These are phyloP conservation scores for Coffea eugenioides DNA, from an alignment of 257 asterid genomes.

Conservation along the genomic window DNA sequence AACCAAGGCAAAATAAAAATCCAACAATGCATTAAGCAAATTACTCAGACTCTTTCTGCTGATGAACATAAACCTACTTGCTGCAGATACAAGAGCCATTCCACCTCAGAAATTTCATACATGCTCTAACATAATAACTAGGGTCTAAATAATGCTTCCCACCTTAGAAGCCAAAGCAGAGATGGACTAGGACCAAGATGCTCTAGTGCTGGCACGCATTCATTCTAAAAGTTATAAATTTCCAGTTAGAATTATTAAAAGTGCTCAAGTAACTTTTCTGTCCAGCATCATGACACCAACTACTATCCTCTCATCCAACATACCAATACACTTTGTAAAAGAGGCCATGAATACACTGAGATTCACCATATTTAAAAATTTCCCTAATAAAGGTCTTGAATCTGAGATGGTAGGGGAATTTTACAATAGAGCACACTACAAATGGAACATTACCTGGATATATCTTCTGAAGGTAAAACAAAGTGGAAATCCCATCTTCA, in stretches of 20 bases:
- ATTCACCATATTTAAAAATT: background rate
- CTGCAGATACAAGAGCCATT: background rate
- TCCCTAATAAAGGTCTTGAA: background rate
- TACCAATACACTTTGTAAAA: background rate
- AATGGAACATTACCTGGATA: conserved; percentile 65
- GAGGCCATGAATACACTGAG: background rate
- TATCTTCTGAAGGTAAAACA: conserved; percentile 96
- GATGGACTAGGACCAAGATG: background rate
- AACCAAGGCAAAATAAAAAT: background rate
- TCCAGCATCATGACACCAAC: background rate
- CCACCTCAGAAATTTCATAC: background rate
- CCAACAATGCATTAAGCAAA: background rate
- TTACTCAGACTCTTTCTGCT: background rate
- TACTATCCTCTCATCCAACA: background rate
- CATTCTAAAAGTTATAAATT: too few relatives aligned
- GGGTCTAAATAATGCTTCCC: background rate
- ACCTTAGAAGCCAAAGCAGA: background rate
- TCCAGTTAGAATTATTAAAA: too few relatives aligned
- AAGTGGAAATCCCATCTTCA: conserved; percentile 96
- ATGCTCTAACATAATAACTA: background rate
- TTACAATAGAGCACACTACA: background rate
- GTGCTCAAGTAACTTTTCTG: background rate
- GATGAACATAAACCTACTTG: background rate
- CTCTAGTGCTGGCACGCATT: background rate
- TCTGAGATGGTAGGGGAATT: background rate